Evolutionary conservation across 2,329 filamentous ascomycete genomes (phyloP), one percentile per base, ranked within the genome.

Genomic region (Colletotrichum tanaceti): DNA sequence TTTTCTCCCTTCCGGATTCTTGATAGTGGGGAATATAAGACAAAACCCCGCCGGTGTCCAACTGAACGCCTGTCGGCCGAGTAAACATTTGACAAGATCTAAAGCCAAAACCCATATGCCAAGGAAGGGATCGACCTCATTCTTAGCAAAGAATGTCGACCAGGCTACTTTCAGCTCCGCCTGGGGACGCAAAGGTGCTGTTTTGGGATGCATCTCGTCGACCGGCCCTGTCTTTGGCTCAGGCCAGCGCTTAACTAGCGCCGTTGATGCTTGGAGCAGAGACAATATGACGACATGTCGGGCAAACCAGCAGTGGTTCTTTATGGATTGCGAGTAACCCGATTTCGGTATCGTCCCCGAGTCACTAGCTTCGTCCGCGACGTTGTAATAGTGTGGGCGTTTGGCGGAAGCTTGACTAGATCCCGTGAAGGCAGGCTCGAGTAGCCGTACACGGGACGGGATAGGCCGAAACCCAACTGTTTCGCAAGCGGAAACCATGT

Each of bases 401-500:
- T 50, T 50, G 20, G 20, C 58, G 58, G 44, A 28, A 20, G 32
- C 44, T 46, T 59, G 22, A 24, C 32, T 28, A 50, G 20, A 24
- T 49, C 44, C 57, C 14, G 57, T 24, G 4, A 4, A 24, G n/a
- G 16, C 9, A 9, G n/a, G 7, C 28, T 35, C 3, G 5, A 3
- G n/a, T 16, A n/a, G 44, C n/a, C n/a, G n/a, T n/a, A 20, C 14
- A 22, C 44, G 57, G 57, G 44, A 22, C 57, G 57, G 57, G 32
- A 59, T 20, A 5, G 28, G 20, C 57, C 32, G 55, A 44, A 9
- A 10, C 49, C 24, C 16, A 35, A n/a, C 10, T 3, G 24, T 2
- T 9, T 52, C 13, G 18, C n/a, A 35, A 13, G 32, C 32, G 16
- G 11, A 35, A 46, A 3, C 5, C 5, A 10, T 28, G 2, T 13